Evolutionary conservation across 176 grass and related monocot genomes (phyloP).

Genomic region (Carex myosuroides): DNA sequence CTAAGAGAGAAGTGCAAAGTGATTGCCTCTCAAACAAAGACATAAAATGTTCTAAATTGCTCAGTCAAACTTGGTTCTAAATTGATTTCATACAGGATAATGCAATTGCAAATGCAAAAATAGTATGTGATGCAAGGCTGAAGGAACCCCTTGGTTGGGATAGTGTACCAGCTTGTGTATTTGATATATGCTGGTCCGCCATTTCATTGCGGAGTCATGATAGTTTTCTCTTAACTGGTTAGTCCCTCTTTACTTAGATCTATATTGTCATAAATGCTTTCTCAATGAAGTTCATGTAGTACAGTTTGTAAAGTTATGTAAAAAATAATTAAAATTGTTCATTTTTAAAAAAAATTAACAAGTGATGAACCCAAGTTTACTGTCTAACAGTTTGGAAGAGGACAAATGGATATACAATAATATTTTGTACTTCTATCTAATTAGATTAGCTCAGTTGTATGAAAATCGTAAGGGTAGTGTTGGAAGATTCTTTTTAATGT

Average conservation of each 20-base stretch:
- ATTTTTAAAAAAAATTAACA: background rate
- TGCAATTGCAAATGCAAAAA: conserved; percentile 22
- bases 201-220: conserved; percentile 68
- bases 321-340: background rate
- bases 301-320: too few species aligned
- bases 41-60: too few species aligned
- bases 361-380: background rate
- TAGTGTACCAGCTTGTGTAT: conserved; percentile 49
- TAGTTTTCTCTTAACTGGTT: conserved; percentile 63
- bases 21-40: too few species aligned
- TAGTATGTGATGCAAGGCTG: conserved; percentile 86
- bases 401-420: conserved; percentile 17
- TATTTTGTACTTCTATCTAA: conserved; percentile 23
- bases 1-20: too few species aligned
- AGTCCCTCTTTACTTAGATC: background rate
- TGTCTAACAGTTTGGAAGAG: conserved; percentile 6
- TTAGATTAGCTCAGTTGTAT: conserved; percentile 22
- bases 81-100: conserved; percentile 52
- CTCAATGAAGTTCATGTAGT: background rate
- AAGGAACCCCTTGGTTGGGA: conserved; percentile 77
- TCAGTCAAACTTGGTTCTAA: background rate
- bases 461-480: conserved; percentile 3
- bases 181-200: conserved; percentile 55
- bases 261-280: background rate
- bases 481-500: background rate